Conservation (phyloP, 2,329 filamentous ascomycete genomes). For the Emericellopsis atlantica region DNA sequence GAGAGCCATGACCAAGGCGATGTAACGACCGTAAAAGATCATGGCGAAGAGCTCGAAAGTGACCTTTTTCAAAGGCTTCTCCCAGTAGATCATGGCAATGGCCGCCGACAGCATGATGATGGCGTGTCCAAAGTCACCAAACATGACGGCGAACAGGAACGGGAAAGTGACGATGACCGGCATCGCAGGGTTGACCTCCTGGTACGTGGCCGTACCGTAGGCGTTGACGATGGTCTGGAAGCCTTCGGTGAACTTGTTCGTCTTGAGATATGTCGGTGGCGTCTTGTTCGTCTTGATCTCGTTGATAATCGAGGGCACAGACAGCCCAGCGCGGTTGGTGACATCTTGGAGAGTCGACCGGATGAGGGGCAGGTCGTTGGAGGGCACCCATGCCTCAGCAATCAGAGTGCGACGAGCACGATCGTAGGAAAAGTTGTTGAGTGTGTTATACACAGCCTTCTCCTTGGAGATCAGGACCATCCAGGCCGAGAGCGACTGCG, state of each 20-base stretch:
- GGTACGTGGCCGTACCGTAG: slow-evolving; percentile 94
- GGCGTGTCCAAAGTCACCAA: slow-evolving; percentile 93
- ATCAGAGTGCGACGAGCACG: slow-evolving; percentile 91
- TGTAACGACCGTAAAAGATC: slow-evolving; percentile 98
- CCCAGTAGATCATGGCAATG: slow-evolving; percentile 90
- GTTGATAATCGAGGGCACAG: slow-evolving; percentile 97
- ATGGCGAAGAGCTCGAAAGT: slow-evolving; percentile 90
- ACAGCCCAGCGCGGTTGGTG: slow-evolving; percentile 86
- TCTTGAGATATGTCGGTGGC: slow-evolving; percentile 92
- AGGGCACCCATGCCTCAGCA: slow-evolving; percentile 94
- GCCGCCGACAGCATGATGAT: slow-evolving; percentile 77
- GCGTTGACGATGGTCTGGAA: slow-evolving; percentile 99
- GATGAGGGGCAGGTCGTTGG: slow-evolving; percentile 77
- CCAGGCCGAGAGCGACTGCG: slow-evolving; percentile 85
- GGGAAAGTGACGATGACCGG: slow-evolving; percentile 96
- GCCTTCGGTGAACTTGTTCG: slow-evolving; percentile 94
- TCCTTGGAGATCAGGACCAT: slow-evolving; percentile 97
- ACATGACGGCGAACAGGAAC: slow-evolving; percentile 99
- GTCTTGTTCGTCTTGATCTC: slow-evolving; percentile 96
- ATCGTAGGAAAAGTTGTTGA: slow-evolving; percentile 96
- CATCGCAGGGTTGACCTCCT: slow-evolving; percentile 90
- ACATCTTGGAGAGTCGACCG: slow-evolving; percentile 92
- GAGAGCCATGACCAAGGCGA: slow-evolving; percentile 93
- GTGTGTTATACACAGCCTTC: slow-evolving; percentile 90
- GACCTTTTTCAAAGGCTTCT: slow-evolving; percentile 86